Evolutionary conservation across 805 yeast species (phyloP), one percentile per base, ranked within the genome.

Genomic region (Yamadazyma tumulicola): DNA sequence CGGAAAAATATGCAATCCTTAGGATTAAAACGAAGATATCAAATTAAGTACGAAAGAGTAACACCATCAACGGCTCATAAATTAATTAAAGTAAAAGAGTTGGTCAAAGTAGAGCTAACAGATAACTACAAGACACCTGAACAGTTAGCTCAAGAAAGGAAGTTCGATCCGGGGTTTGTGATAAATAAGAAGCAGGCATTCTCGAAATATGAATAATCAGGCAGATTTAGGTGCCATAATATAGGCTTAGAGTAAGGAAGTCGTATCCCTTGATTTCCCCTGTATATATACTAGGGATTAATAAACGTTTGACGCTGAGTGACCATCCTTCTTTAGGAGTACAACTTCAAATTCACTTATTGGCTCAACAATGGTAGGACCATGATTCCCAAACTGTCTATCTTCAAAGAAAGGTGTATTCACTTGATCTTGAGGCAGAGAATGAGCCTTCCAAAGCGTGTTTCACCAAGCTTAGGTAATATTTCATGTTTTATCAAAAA

Each of bases 61-160:
- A 71, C 82, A 9, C 88, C 94, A 11, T 75, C 81, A 21, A 75
- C 81, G 40, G 96, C 97, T 3, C 96, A 95, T 57, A 79, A 81
- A 67, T 72, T 91, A 37, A 77, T 86, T 20, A 68, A 73, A 39
- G 85, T 91, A 29, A 91, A 91, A 59, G 97, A 91, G 57, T 67
- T 91, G 37, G 89, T 91, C 6, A 75, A 75, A 31, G 93, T 91
- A 19, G 91, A 87, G 47, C 64, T 87, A 23, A 78, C 82, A 8
- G 80, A 78, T 28, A 61, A 67, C 19, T 63, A 64, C 13, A 59
- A 78, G 47, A 59, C 78, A 1, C 72, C 69, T 35, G 57, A 60
- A 12, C 72, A 84, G 51, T 67, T 79, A 56, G 67, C 80, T 35
- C 52, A 48, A 7, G 64, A 64, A 26, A 74, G 89, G 61, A 81